Conservation (phyloP, 495 filamentous ascomycete species). For the Chaetomium cochliodes region DNA sequence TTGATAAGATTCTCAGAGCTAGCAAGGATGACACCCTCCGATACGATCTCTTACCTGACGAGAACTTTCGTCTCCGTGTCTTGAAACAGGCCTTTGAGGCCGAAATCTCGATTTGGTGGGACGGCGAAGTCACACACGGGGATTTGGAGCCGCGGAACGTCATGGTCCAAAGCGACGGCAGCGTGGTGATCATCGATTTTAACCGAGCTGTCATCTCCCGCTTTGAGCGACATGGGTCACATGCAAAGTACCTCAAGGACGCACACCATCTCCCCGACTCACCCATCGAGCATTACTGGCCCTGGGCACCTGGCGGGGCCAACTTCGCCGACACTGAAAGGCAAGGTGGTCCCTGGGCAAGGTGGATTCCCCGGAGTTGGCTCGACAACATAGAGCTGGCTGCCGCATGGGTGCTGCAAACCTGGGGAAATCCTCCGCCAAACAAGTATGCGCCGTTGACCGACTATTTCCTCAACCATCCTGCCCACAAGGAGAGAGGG, state of each 20-base stretch:
- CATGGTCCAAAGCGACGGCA: not conserved
- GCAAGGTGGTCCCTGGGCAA: not conserved
- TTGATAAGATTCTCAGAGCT: slow-evolving; percentile 9
- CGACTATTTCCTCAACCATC: not conserved
- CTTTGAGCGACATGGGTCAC: not conserved
- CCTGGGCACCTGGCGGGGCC: not conserved
- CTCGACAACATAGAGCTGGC: not conserved
- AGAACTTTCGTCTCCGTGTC: not conserved
- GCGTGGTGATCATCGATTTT: slow-evolving; percentile 2
- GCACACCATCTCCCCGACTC: not conserved
- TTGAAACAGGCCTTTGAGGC: slow-evolving; percentile 1
- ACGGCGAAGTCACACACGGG: not conserved
- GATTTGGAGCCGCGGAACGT: not conserved
- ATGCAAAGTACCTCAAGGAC: not conserved
- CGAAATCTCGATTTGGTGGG: not conserved
- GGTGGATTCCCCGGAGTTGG: slow-evolving; percentile 5
- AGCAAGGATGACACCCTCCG: not conserved
- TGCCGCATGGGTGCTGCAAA: slow-evolving; percentile 10
- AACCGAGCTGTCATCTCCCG: not conserved
- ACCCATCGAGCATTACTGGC: slow-evolving; percentile 8
- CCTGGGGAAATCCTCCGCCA: not conserved
- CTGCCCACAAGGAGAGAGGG: not conserved
- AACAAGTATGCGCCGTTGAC: not conserved
- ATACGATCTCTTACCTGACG: not conserved
- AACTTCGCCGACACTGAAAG: not conserved